Evolutionary conservation across 805 yeast genomes (phyloP), one percentile per base, ranked within the genome.

Genomic region (Lipomyces yamadae): DNA sequence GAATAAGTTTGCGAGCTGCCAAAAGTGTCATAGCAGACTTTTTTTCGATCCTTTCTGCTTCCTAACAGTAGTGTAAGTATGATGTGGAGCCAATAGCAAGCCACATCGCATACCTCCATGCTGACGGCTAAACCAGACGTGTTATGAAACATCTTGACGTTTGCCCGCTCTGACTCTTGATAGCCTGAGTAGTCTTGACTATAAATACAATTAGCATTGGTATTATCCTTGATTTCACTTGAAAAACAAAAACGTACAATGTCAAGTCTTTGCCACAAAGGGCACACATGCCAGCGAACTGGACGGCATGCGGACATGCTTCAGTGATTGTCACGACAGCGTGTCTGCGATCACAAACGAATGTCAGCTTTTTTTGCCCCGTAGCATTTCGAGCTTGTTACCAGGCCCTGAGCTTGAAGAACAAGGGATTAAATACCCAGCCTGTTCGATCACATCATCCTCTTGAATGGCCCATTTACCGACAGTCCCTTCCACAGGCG

Each of bases 211-310:
- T 24, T 39, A n/a, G 57, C 54, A 29, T 15, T 35, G 58, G 24
- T 24, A 24, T 30, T 3, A 24, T 24, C 10, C 7, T 24, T 29
- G 32, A 4, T 15, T 11, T 18, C 34, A 15, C 11, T 24, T 33
- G 34, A 58, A 39, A 55, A 8, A 4, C 24, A 30, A 18, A 11
- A 13, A 15, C 67, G n/a, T 66, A 69, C 70, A 45, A 56, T 4
- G 73, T 70, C 8, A 95, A 84, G 6, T 90, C 85, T 65, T 86
- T 86, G 4, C 98, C 98, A 77, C 99, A 94, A 29, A 91, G 78
- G 0, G 97, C 98, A 80, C 99, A 94, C 55, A 94, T 82, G 0
- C 98, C 98, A 13, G 96, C 97, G 75, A 89, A 95, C 72, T 95
- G 98, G 34, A 95, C 92, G 1, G 94, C 86, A 78, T 95, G 99